A percentile compares a stretch with the other conserved stretches of the same genome.
These are phyloP conservation scores for Fonsecaea multimorphosa DNA, from an alignment of 2,329 filamentous ascomycete genomes.

Conservation along the genomic window DNA sequence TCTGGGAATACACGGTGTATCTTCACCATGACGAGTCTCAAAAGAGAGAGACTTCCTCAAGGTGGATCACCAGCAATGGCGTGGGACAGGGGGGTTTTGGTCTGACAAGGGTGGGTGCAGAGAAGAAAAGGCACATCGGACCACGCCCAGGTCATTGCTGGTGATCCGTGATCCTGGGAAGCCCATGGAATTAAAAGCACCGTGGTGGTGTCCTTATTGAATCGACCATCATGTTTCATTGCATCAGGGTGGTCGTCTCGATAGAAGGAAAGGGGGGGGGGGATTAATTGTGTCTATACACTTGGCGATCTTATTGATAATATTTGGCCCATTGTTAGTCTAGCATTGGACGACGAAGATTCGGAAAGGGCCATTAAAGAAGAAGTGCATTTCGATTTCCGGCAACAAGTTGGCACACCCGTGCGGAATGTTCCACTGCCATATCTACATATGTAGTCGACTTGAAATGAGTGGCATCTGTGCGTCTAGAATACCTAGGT, in stretches of 20 bases:
- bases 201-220: not conserved
- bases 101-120: not conserved
- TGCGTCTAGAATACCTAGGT: too few species aligned
- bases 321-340: too few species aligned
- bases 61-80: not conserved
- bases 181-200: not conserved
- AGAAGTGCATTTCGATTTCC: too few species aligned
- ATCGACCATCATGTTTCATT: not conserved
- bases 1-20: not conserved
- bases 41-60: not conserved
- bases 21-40: not conserved
- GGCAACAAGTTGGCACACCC: too few species aligned
- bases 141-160: not conserved
- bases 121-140: not conserved
- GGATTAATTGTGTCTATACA: too few species aligned
- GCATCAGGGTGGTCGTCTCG: not conserved
- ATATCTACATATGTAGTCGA: too few species aligned
- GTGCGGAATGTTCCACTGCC: too few species aligned
- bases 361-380: too few species aligned
- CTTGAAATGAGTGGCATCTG: too few species aligned
- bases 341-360: too few species aligned
- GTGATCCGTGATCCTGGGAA: not conserved
- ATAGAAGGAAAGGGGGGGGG: not conserved
- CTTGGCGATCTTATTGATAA: not conserved
- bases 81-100: not conserved